Evolutionary conservation across 2,329 filamentous ascomycete genomes (phyloP).

Genomic region (Penicillium crustosum): DNA sequence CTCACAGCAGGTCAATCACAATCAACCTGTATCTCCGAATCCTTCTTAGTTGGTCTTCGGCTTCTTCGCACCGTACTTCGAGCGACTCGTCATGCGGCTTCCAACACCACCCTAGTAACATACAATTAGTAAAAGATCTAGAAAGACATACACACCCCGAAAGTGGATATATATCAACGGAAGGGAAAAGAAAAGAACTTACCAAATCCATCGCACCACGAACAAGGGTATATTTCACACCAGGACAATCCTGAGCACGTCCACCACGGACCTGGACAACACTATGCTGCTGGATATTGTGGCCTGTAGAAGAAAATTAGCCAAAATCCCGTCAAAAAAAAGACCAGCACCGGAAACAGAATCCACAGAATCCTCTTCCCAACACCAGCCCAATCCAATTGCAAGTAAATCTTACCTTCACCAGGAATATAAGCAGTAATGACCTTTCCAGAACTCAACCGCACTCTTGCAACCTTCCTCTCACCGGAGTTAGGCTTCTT

Average conservation of each 20-base stretch:
- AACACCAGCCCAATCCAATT: slow-evolving; percentile 22
- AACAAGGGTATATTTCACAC: slow-evolving; percentile 94
- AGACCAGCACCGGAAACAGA: not conserved
- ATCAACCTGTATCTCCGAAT: not conserved
- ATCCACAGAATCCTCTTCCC: not conserved
- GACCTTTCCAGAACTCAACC: slow-evolving; percentile 80
- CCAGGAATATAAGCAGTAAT: slow-evolving; percentile 94
- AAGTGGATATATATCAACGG: not conserved
- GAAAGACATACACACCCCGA: not conserved
- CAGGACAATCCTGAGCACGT: slow-evolving; percentile 92
- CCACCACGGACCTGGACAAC: slow-evolving; percentile 95
- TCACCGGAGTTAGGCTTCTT: slow-evolving; percentile 99
- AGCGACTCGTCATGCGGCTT: slow-evolving; percentile 77
- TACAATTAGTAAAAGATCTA: slow-evolving; percentile 26
- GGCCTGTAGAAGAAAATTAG: slow-evolving; percentile 52
- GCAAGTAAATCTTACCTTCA: slow-evolving; percentile 60
- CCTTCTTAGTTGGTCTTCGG: slow-evolving; percentile 69
- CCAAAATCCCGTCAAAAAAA: not conserved
- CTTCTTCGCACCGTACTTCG: slow-evolving; percentile 99
- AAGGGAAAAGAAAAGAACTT: slow-evolving; percentile 43
- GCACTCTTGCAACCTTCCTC: slow-evolving; percentile 89
- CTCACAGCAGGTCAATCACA: slow-evolving; percentile 1
- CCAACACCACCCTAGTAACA: slow-evolving; percentile 76
- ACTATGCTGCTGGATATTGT: slow-evolving; percentile 98
- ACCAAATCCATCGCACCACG: slow-evolving; percentile 91